These are phyloP conservation scores for Petunia axillaris DNA, from an alignment of 257 asterid genomes.

Conservation along the genomic window DNA sequence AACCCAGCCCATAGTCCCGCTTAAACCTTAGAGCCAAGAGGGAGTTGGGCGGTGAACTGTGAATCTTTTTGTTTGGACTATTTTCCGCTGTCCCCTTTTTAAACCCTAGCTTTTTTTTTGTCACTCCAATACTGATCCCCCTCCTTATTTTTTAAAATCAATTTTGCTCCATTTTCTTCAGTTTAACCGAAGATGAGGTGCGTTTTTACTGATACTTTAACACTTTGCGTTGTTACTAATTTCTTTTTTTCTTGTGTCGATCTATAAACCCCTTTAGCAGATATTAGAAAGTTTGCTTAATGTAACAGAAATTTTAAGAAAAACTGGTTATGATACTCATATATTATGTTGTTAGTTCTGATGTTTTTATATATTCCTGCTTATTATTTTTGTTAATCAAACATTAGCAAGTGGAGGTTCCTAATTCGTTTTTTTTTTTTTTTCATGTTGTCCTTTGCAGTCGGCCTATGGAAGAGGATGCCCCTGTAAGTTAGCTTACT, in stretches of 20 bases:
- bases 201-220: neutral
- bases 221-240: neutral
- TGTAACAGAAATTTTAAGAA: neutral
- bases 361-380: neutral
- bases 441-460: conserved; percentile 43
- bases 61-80: neutral
- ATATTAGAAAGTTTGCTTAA: neutral
- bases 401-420: conserved; percentile 16
- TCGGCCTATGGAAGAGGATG: conserved; percentile 77
- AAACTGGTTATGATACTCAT: neutral
- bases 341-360: neutral
- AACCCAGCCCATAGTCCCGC: conserved; percentile 1
- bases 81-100: neutral
- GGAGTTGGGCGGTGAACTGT: neutral
- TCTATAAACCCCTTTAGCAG: neutral
- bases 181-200: conserved; percentile 13
- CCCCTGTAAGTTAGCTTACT: conserved; percentile 54
- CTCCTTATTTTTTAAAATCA: too few species aligned
- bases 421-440: conserved; percentile 34
- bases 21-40: neutral
- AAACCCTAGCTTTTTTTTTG: conserved; percentile 2
- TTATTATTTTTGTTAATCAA: neutral
- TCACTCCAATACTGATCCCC: too few species aligned
- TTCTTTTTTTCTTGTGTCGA: neutral
- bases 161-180: neutral